A percentile compares a stretch with the other conserved stretches of the same genome.
phyloP scores from a whole-genome alignment of 176 grass and related monocot genomes.

The Poa pratensis region DNA sequence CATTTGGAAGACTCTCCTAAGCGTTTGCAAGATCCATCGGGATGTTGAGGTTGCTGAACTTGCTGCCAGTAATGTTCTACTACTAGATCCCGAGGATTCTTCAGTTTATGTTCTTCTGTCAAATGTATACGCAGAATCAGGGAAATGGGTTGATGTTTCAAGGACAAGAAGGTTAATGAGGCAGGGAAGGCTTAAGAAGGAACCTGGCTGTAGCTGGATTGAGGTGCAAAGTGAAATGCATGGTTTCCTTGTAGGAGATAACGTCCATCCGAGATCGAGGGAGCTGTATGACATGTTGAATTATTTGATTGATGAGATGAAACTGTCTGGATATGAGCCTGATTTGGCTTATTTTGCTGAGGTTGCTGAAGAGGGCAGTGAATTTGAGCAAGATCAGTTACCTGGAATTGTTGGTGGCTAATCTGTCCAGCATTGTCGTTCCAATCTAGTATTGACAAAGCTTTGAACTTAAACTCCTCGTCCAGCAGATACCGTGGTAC shows the following conservation, averaged over 20 bases:
- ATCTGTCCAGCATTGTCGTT: slow-evolving; percentile 4
- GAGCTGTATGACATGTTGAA: slow-evolving; percentile 73
- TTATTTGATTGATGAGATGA: slow-evolving; percentile 83
- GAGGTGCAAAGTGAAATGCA: slow-evolving; percentile 78
- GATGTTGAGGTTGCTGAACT: slow-evolving; percentile 77
- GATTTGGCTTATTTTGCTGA: slow-evolving; percentile 42
- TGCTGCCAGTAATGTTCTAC: slow-evolving; percentile 63
- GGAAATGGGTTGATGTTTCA: slow-evolving; percentile 76
- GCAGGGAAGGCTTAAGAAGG: slow-evolving; percentile 77
- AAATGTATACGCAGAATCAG: slow-evolving; percentile 75
- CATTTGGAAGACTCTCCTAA: slow-evolving; percentile 85
- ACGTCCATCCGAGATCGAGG: slow-evolving; percentile 58
- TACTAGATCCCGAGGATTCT: slow-evolving; percentile 74
- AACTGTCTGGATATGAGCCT: slow-evolving; percentile 58
- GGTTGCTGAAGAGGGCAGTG: slow-evolving; percentile 46
- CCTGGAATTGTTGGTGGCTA: slow-evolving; percentile 29
- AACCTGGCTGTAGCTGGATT: slow-evolving; percentile 97
- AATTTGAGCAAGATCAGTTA: slow-evolving; percentile 42
- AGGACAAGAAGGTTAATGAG: slow-evolving; percentile 77
- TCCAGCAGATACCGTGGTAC: slow-evolving; percentile 22
- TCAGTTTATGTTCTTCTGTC: slow-evolving; percentile 82
- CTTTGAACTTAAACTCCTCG: not conserved
- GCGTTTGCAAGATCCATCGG: slow-evolving; percentile 68
- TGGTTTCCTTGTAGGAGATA: slow-evolving; percentile 79
- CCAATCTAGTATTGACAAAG: slow-evolving; percentile 18